Conservation (phyloP, 2,329 filamentous ascomycete species). For the Aureobasidium vineae region DNA sequence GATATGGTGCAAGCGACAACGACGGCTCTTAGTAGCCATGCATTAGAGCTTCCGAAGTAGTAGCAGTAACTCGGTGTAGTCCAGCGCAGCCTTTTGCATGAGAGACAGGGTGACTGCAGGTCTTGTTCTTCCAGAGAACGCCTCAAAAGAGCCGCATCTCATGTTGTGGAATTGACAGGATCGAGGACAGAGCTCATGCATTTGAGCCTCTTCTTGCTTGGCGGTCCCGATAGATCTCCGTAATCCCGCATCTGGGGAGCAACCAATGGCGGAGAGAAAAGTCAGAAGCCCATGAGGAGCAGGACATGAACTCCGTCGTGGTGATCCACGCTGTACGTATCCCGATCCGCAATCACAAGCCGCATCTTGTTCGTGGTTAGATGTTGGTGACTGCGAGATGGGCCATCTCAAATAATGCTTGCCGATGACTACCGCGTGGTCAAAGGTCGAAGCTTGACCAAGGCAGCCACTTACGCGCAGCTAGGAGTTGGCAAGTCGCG, state of each 20-base stretch:
- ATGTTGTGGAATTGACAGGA: background rate
- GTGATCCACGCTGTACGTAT: slow-evolving; percentile 11
- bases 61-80: no score
- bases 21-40: background rate
- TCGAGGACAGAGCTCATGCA: background rate
- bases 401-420: background rate
- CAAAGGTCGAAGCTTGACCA: slow-evolving; percentile 7
- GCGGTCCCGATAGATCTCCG: background rate
- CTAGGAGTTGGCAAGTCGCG: background rate
- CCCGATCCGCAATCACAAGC: background rate
- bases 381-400: background rate
- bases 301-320: slow-evolving; percentile 4
- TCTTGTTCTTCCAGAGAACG: background rate
- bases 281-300: background rate
- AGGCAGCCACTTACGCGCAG: background rate
- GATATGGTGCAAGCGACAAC: background rate
- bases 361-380: background rate
- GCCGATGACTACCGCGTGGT: background rate
- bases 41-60: background rate
- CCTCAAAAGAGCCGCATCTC: background rate
- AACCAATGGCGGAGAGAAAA: background rate
- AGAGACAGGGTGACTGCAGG: background rate
- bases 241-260: slow-evolving; percentile 7
- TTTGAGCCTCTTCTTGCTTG: slow-evolving; percentile 4
- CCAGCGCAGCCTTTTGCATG: background rate